These are phyloP conservation scores for Biancaea sappan DNA, from an alignment of 306 rosid genomes.

Conservation along the genomic window DNA sequence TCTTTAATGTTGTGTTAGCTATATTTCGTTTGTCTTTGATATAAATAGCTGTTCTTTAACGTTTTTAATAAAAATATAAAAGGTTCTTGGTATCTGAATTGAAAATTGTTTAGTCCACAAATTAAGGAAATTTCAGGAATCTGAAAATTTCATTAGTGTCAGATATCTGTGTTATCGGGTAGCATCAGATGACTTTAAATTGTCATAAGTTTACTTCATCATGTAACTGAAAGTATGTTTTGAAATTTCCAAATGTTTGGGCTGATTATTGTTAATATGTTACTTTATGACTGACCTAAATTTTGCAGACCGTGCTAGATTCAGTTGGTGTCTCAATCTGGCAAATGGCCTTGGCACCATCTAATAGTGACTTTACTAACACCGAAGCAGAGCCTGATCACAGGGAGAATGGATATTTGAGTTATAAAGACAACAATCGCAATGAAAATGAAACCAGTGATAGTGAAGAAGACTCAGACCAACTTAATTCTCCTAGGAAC, in stretches of 20 bases:
- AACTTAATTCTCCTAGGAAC: conserved; percentile 34
- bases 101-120: not conserved
- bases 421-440: conserved; percentile 1
- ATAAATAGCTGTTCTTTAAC: too few relatives aligned
- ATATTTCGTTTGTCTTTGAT: not conserved
- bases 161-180: not conserved
- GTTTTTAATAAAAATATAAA: too few relatives aligned
- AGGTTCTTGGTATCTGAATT: not conserved
- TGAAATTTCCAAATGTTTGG: not conserved
- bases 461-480: conserved; percentile 63
- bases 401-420: conserved; percentile 53
- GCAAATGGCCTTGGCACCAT: conserved; percentile 79
- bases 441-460: conserved; percentile 55
- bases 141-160: not conserved
- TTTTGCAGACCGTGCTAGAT: conserved; percentile 61
- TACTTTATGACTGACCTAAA: not conserved
- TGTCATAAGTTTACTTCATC: not conserved
- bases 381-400: conserved; percentile 26
- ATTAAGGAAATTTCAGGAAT: not conserved
- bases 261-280: not conserved
- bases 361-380: conserved; percentile 15
- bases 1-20: not conserved
- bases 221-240: not conserved
- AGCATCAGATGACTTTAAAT: not conserved
- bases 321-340: conserved; percentile 79